These are phyloP conservation scores for Metschnikowia santaceciliae DNA, from an alignment of 805 yeast genomes.

Conservation along the genomic window DNA sequence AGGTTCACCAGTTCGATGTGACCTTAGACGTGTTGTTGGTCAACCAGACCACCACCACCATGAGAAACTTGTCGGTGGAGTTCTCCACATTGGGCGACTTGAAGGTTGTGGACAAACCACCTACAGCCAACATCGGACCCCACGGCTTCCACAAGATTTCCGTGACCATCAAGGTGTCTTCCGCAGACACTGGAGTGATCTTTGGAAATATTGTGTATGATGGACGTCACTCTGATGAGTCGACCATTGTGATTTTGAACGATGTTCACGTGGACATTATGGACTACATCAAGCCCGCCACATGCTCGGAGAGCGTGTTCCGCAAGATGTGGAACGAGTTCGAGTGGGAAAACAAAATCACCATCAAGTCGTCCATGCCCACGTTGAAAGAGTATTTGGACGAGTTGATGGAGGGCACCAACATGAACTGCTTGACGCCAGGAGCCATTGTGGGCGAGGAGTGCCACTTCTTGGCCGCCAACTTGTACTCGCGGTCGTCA, in stretches of 20 bases:
- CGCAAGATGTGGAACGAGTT: slow-evolving; percentile 99
- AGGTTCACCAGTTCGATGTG: slow-evolving; percentile 95
- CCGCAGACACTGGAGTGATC: slow-evolving; percentile 97
- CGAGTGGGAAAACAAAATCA: slow-evolving; percentile 98
- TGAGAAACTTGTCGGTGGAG: slow-evolving; percentile 88
- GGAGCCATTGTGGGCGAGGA: slow-evolving; percentile 87
- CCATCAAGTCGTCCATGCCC: slow-evolving; percentile 65
- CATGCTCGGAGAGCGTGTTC: slow-evolving; percentile 82
- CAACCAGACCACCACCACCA: slow-evolving; percentile 87
- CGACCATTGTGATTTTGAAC: slow-evolving; percentile 83
- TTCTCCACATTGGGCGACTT: slow-evolving; percentile 95
- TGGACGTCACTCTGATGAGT: slow-evolving; percentile 89
- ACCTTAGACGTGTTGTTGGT: slow-evolving; percentile 90
- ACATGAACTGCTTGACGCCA: slow-evolving; percentile 91
- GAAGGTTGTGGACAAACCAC: slow-evolving; percentile 88
- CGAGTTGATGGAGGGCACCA: slow-evolving; percentile 73
- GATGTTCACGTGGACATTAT: slow-evolving; percentile 95
- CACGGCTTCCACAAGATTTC: slow-evolving; percentile 92
- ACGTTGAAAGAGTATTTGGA: slow-evolving; percentile 75
- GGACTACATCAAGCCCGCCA: slow-evolving; percentile 97
- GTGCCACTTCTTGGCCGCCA: slow-evolving; percentile 90
- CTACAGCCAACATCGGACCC: slow-evolving; percentile 90
- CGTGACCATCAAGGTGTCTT: slow-evolving; percentile 87
- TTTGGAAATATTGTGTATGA: slow-evolving; percentile 97
- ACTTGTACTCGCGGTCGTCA: slow-evolving; percentile 83